Evolutionary conservation across 345 rosid species (phyloP), one percentile per base, ranked within the genome.

Genomic region (Syzygium aromaticum): DNA sequence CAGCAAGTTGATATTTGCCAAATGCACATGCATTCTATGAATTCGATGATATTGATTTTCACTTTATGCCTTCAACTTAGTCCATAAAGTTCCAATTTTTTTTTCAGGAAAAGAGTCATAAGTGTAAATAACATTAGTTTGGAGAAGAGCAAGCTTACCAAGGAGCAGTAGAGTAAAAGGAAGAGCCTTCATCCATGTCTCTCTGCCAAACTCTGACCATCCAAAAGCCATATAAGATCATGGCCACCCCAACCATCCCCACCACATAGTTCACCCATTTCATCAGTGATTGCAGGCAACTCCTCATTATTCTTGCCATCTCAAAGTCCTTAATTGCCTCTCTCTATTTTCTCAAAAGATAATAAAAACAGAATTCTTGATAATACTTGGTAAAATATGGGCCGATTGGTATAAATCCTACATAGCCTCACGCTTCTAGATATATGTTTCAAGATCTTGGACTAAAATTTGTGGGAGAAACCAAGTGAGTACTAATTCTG

Each of bases 121-220:
- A 21, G 49, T 22, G 23, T 10, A 33, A 9, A 8, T 73, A 2
- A 17, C 82, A 3, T 10, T 5, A 19, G 49, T 73, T 73, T 73
- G 82, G 82, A 73, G 82, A 33, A 28, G 13, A 84, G 53, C 46
- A 11, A 21, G 77, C 16, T 87, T 88, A 89, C 92, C 93, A 93
- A 52, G 91, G 90, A 89, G 90, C 88, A 53, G 88, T 59, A 8
- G 92, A 88, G 77, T 86, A 85, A 84, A 88, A 90, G 11, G 94
- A 87, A 19, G 91, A 86, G 2, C 51, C 25, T 49, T 51, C 86
- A 83, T 88, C 90, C 88, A 84, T 89, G 87, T 93, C 96, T 84
- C 92, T 92, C 51, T 86, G 91, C 94, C 95, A 92, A 33, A 89
- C 93, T 88, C 92, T 92, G 16, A 88, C 67, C 95, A 94, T 91